A percentile compares a stretch with the other conserved stretches of the same genome.
phyloP scores from a whole-genome alignment of 352 stramenopile genomes.

The Globisporangium viniferum region DNA sequence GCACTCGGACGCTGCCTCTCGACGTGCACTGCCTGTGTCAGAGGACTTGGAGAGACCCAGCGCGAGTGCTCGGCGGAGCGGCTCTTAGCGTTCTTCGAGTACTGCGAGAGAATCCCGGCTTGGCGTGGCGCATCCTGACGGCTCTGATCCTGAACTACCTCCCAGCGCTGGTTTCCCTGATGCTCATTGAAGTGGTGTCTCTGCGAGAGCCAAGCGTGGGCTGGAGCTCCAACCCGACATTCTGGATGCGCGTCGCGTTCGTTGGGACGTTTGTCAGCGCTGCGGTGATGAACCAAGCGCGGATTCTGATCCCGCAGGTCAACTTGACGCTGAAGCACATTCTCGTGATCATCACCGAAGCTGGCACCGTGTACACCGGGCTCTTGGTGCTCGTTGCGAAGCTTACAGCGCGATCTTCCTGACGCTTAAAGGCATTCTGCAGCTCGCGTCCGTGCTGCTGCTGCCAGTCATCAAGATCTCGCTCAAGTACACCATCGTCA shows the following conservation, averaged over 20 bases:
- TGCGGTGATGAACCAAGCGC: neutral
- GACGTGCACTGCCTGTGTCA: neutral
- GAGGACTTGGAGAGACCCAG: neutral
- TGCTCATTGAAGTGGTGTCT: too few relatives aligned
- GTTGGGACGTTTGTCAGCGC: neutral
- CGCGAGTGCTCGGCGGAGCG: neutral
- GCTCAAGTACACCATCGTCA: neutral
- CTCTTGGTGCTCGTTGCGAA: neutral
- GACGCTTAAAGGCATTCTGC: neutral
- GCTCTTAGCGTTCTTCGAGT: too few relatives aligned
- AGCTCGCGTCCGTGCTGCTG: constrained; percentile 10
- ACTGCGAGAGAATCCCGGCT: too few relatives aligned
- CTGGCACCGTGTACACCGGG: neutral
- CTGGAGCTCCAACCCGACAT: too few relatives aligned
- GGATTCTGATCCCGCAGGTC: neutral
- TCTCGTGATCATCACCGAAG: neutral
- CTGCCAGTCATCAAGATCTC: constrained; percentile 3
- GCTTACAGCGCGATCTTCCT: constrained; percentile 1
- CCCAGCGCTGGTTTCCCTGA: too few relatives aligned
- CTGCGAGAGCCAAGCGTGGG: too few relatives aligned
- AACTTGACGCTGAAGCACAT: neutral
- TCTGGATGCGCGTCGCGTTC: too few relatives aligned
- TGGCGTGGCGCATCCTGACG: too few relatives aligned
- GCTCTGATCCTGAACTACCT: too few relatives aligned
- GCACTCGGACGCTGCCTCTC: too few relatives aligned